Percentiles rank a stretch among this genome's conserved stretches.
These are phyloP conservation scores for Gynochthodes officinalis DNA, from an alignment of 257 asterid species.

Conservation along the genomic window DNA sequence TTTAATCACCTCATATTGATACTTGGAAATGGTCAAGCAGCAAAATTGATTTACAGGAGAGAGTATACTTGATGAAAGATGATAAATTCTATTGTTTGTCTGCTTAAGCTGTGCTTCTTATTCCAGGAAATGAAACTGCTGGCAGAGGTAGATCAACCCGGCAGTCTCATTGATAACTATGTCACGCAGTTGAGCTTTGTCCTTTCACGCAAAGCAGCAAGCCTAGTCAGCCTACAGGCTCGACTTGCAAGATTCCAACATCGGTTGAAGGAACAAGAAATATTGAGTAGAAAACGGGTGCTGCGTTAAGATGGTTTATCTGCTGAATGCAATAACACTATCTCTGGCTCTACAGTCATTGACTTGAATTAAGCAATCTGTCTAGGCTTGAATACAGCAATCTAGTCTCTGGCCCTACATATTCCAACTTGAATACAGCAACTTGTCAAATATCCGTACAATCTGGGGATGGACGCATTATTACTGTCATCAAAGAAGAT, in stretches of 20 bases:
- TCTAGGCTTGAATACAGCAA: too few relatives aligned
- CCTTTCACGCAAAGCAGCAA: conserved; percentile 92
- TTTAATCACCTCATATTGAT: too few relatives aligned
- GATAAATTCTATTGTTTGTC: not conserved
- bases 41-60: too few relatives aligned
- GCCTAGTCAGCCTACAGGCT: conserved; percentile 92
- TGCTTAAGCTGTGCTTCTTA: conserved; percentile 8
- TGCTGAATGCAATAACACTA: not conserved
- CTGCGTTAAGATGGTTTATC: conserved; percentile 36
- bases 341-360: not conserved
- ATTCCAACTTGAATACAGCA: not conserved
- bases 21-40: too few relatives aligned
- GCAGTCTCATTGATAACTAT: conserved; percentile 85
- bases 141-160: conserved; percentile 95
- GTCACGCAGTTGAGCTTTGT: conserved; percentile 82
- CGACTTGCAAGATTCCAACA: conserved; percentile 98
- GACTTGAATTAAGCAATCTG: not conserved
- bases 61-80: too few relatives aligned
- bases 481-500: not conserved
- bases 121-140: conserved; percentile 93
- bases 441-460: not conserved
- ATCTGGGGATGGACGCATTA: not conserved
- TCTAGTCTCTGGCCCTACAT: not conserved
- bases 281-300: conserved; percentile 82
- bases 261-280: conserved; percentile 91